Base-by-base conservation (phyloP, 352 stramenopile genomes). In the Phytophthora capsici region DNA sequence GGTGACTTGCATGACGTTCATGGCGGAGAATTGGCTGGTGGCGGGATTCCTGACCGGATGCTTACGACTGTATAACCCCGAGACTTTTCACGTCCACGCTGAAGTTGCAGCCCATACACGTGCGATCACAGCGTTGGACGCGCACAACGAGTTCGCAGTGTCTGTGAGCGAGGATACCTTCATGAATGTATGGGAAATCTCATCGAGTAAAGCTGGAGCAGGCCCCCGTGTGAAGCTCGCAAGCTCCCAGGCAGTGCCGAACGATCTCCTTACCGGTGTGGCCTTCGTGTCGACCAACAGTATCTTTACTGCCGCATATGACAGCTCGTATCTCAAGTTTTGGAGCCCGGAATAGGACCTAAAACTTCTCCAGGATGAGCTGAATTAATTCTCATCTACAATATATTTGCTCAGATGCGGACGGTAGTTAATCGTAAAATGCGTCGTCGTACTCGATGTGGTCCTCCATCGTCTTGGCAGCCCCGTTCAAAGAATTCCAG, bases 361-460 rank as follows among this genome's bases (percentile, higher is more conserved):
- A 22, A 44, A 45, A 57, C 20, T 38, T 43, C 30, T 54, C 41
- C 23, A 63, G 16, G 63, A 62, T 41, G 28, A 61, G 16, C 62
- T 44, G 19, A 45, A 26, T 40, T 47, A 63, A 50, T 17, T 63
- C 28, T 46, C 46, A 57, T 65, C 43, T 67, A 57, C 53, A 70
- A 71, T 69, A 69, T 57, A 73, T 58, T 41, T 41, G 37, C 13
- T 26, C 8, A 2, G 53, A 38, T n/a, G 54, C 22, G n/a, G 47
- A 34, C 20, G 22, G 25, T 19, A 34, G 51, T 75, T 78, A 93
- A 25, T 93, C 86, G 55, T 85, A 95, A 26, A 95, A 58, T 55
- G 82, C 89, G 19, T 89, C 77, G 50, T 95, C 86, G 71, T 95
- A 95, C 55, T 93, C 75, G 44, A 95, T 91, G 73, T 95, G 86